These are phyloP conservation scores for Neurospora sp. DNA, from an alignment of 495 filamentous ascomycete species.

Conservation along the genomic window DNA sequence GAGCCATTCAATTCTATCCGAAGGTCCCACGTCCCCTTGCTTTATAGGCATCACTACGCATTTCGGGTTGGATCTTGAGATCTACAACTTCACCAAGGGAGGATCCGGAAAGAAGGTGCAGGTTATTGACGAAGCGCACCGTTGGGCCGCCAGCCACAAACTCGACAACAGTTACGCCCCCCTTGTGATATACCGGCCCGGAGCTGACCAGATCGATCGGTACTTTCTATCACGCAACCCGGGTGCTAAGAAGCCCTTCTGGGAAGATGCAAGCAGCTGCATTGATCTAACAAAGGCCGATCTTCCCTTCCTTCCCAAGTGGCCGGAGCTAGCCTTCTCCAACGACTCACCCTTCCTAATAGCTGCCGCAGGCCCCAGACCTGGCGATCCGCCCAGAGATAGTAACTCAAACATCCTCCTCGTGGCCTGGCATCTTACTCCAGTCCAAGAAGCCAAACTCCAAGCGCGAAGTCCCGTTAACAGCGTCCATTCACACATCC, in stretches of 20 bases:
- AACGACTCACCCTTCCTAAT: slow-evolving; percentile 15
- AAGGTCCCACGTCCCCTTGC: slow-evolving; percentile 4
- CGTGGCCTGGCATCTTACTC: slow-evolving; percentile 20
- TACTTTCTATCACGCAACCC: slow-evolving; percentile 16
- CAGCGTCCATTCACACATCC: slow-evolving; percentile 2
- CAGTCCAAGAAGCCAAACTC: slow-evolving; percentile 11
- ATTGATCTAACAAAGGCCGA: slow-evolving; percentile 13
- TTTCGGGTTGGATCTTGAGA: slow-evolving; percentile 20
- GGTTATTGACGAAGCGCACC: slow-evolving; percentile 21
- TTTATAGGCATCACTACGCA: slow-evolving; percentile 20
- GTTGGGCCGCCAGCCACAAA: slow-evolving; percentile 14
- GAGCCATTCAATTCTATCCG: slow-evolving; percentile 19
- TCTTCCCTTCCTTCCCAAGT: slow-evolving; percentile 21
- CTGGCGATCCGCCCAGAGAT: slow-evolving; percentile 11
- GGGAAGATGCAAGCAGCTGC: slow-evolving; percentile 14
- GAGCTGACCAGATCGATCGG: slow-evolving; percentile 17
- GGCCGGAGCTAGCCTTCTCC: slow-evolving; percentile 19
- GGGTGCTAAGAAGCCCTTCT: slow-evolving; percentile 13
- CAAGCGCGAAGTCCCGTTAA: slow-evolving; percentile 7
- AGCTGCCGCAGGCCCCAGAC: slow-evolving; percentile 18
- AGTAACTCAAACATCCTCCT: slow-evolving; percentile 10
- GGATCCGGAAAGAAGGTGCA: slow-evolving; percentile 16
- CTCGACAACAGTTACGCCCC: slow-evolving; percentile 14
- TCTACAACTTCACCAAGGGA: slow-evolving; percentile 20
- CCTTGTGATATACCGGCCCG: slow-evolving; percentile 19